Evolutionary conservation across 2,329 filamentous ascomycete genomes (phyloP).

Genomic region (Periconia macrospinosa): DNA sequence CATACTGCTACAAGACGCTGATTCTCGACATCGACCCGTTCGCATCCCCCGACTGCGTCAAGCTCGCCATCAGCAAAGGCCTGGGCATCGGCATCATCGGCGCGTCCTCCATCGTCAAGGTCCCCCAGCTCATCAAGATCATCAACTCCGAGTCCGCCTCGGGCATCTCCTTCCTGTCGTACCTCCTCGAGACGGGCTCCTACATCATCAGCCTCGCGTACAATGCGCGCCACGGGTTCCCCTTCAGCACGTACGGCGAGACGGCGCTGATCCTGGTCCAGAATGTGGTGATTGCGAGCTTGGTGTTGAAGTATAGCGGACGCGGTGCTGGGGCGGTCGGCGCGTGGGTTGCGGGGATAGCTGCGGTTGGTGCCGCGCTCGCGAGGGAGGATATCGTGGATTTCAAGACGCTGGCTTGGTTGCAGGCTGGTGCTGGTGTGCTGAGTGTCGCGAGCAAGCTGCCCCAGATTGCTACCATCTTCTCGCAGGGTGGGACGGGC

Average conservation of each 20-base stretch:
- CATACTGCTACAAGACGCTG: constrained; percentile 81
- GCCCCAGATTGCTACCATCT: constrained; percentile 89
- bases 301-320: constrained; percentile 84
- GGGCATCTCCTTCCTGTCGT: constrained; percentile 86
- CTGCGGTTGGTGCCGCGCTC: constrained; percentile 68
- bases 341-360: constrained; percentile 76
- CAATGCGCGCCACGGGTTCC: constrained; percentile 86
- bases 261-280: constrained; percentile 88
- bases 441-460: constrained; percentile 88
- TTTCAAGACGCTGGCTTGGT: constrained; percentile 67
- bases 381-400: constrained; percentile 68
- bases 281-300: constrained; percentile 83
- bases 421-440: constrained; percentile 83
- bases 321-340: constrained; percentile 65
- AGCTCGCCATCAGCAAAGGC: constrained; percentile 87
- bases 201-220: constrained; percentile 92
- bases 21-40: constrained; percentile 79
- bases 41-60: constrained; percentile 76
- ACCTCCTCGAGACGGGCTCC: constrained; percentile 85
- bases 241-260: constrained; percentile 97
- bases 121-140: constrained; percentile 95
- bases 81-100: constrained; percentile 92
- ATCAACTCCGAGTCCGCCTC: constrained; percentile 76
- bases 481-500: constrained; percentile 82
- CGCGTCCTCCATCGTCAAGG: constrained; percentile 88